Evolutionary conservation across 306 rosid species (phyloP).

Genomic region (Lathyrus tuberosus): DNA sequence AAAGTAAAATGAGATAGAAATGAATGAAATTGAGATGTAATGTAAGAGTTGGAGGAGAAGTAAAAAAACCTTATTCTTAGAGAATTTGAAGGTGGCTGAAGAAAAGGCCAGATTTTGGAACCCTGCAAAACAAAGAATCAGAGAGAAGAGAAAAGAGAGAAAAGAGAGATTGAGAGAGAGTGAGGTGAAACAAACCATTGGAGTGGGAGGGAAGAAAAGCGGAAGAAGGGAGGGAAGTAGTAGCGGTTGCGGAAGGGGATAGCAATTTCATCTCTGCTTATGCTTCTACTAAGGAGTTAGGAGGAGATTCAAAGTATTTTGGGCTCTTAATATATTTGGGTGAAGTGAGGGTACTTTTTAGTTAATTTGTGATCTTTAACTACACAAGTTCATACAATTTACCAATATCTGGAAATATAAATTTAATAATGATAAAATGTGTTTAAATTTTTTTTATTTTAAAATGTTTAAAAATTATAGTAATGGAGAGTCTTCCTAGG

Average conservation of each 20-base stretch:
- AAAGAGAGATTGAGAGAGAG: not conserved
- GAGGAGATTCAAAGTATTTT: no score
- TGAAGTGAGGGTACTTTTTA: no score
- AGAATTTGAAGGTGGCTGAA: conserved; percentile 37
- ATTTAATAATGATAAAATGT: no score
- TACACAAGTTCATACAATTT: no score
- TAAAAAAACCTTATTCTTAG: conserved; percentile 50
- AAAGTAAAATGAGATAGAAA: no score
- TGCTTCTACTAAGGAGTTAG: no score
- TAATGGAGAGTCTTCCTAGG: no score
- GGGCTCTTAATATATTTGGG: no score
- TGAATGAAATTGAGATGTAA: not conserved
- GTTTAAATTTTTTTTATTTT: no score
- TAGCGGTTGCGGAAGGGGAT: conserved; percentile 22
- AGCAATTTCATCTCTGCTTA: conserved; percentile 27
- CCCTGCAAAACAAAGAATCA: conserved; percentile 33
- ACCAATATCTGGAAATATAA: no score
- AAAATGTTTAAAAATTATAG: no score
- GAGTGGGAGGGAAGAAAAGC: conserved; percentile 38
- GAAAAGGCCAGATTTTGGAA: conserved; percentile 28
- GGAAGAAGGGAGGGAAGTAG: conserved; percentile 33
- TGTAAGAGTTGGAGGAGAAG: not conserved
- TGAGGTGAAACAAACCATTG: conserved; percentile 34
- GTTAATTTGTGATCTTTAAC: no score
- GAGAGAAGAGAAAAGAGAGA: not conserved